Conservation (phyloP, 371 early-diverging fungal genomes). For the Blakeslea trispora region DNA sequence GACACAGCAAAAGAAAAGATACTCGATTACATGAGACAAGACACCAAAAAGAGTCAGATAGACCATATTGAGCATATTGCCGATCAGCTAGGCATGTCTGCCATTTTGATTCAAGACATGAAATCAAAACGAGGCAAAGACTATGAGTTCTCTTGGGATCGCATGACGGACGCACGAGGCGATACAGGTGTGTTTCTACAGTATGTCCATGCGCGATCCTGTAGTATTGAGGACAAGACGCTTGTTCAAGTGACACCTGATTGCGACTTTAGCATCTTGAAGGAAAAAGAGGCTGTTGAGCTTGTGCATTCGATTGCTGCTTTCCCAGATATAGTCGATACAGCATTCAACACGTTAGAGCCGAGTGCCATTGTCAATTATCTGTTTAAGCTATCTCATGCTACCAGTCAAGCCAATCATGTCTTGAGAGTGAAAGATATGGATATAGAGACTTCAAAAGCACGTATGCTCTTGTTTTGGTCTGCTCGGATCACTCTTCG, state of each 20-base stretch:
- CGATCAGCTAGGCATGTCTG: conserved; percentile 75
- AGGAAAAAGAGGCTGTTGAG: conserved; percentile 69
- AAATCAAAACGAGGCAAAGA: conserved; percentile 88
- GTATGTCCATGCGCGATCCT: conserved; percentile 92
- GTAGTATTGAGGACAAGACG: conserved; percentile 56
- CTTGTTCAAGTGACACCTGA: conserved; percentile 21
- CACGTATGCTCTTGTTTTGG: conserved; percentile 77
- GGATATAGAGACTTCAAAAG: conserved; percentile 69
- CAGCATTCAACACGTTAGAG: conserved; percentile 67
- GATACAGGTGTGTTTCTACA: conserved; percentile 98
- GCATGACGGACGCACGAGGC: conserved; percentile 92
- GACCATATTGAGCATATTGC: conserved; percentile 63
- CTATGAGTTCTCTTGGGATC: conserved; percentile 94
- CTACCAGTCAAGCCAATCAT: conserved; percentile 74
- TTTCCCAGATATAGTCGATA: conserved; percentile 81
- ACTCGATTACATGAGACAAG: conserved; percentile 78
- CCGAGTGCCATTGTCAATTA: conserved; percentile 90
- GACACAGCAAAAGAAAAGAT: conserved; percentile 84
- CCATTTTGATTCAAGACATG: conserved; percentile 95
- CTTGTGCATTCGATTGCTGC: conserved; percentile 77
- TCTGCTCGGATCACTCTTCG: conserved; percentile 76
- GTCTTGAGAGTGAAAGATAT: conserved; percentile 74
- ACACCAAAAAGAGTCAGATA: conserved; percentile 67
- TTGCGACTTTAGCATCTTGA: conserved; percentile 52
- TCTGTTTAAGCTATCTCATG: conserved; percentile 82